phyloP scores from a whole-genome alignment of 345 rosid species.

The Eucalyptus albens region DNA sequence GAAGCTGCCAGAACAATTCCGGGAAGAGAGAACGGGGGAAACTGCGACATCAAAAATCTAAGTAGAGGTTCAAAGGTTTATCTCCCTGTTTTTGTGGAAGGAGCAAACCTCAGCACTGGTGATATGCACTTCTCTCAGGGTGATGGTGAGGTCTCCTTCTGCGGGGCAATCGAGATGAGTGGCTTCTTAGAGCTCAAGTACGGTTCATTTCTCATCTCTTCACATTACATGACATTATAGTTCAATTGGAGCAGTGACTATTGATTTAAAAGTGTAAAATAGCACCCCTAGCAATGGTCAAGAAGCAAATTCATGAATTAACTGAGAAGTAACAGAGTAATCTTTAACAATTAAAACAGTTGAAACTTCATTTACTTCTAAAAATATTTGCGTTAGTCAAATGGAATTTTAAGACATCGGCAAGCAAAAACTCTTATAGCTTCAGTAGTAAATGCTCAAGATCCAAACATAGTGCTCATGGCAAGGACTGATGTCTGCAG shows the following conservation, averaged over 20 bases:
- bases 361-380: background rate
- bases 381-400: background rate
- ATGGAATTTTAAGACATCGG: background rate
- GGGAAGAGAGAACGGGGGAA: constrained; percentile 95
- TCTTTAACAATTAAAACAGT: background rate
- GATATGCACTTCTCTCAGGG: constrained; percentile 99
- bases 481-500: background rate
- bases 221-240: background rate
- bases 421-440: background rate
- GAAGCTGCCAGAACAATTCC: constrained; percentile 95
- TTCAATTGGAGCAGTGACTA: background rate
- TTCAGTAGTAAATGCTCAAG: background rate
- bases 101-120: constrained; percentile 84
- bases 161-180: constrained; percentile 95
- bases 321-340: background rate
- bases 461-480: background rate
- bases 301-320: background rate
- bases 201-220: background rate
- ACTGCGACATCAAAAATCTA: constrained; percentile 86
- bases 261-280: background rate
- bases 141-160: constrained; percentile 90
- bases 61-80: constrained; percentile 82
- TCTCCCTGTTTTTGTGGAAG: constrained; percentile 84
- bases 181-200: constrained; percentile 91
- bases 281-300: background rate